phyloP scores from a whole-genome alignment of 345 rosid genomes.

The Toxicodendron radicans region DNA sequence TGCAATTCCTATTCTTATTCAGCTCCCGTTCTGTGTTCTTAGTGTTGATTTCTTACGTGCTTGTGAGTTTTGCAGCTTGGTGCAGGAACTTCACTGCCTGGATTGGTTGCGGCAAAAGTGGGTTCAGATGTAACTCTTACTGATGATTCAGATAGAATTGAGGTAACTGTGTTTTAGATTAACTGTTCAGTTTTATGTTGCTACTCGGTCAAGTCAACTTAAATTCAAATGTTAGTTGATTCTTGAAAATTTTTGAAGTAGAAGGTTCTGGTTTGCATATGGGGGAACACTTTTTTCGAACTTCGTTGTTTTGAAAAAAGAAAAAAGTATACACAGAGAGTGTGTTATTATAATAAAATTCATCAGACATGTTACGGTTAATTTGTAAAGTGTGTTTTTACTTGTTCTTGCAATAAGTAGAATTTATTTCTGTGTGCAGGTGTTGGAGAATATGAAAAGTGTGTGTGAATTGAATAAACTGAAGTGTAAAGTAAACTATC shows the following conservation, averaged over 20 bases:
- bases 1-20: conserved; percentile 2
- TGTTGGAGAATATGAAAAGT: conserved; percentile 71
- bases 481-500: conserved; percentile 53
- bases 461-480: conserved; percentile 62
- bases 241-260: not conserved
- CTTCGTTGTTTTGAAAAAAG: too few species aligned
- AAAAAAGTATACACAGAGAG: too few species aligned
- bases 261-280: not conserved
- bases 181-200: not conserved
- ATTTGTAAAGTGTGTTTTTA: not conserved
- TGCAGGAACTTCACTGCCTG: conserved; percentile 79
- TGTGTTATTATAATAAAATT: too few species aligned
- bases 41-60: not conserved
- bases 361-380: not conserved
- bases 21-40: not conserved
- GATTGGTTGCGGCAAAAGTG: conserved; percentile 78
- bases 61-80: conserved; percentile 53
- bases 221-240: not conserved
- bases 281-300: too few species aligned
- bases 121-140: conserved; percentile 75
- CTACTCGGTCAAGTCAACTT: not conserved
- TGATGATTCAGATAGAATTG: conserved; percentile 56
- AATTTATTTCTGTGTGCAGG: conserved; percentile 39
- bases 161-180: conserved; percentile 40
- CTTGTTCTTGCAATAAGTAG: not conserved